Base-by-base conservation (phyloP, 441 rosid genomes). In the Pelargonium australe region DNA sequence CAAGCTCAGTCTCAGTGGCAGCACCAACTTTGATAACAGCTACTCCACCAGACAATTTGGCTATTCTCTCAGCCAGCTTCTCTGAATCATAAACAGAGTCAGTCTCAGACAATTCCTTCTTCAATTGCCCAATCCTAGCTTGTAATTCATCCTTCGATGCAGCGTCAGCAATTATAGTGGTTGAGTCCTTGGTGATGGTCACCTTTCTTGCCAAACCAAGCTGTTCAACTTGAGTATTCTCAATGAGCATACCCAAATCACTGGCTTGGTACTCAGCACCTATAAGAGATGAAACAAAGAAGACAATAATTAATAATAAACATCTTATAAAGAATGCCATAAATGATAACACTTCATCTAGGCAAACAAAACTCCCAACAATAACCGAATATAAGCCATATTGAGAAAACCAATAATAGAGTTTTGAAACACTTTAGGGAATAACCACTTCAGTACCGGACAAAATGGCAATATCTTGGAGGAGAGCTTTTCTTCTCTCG, bases 1-100 rank as follows among this genome's bases (percentile, higher is more conserved):
- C 97, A 14, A 95, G 97, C 81, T 91, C 99, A n/a, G 96, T 86
- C 80, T 95, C 99, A 0, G 97, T 95, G 7, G 96, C 97, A 71
- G 99, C 99, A 37, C 99, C 97, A 5, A 86, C 99, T 78, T 95
- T 89, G 75, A 95, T 84, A 44, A 95, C 97, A 49, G 99, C 99
- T 74, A 95, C 97, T 64, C 99, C 99, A 68, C 99, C 99, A n/a
- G 99, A 90, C 58, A 95, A 71, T 65, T 95, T 95, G 49, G 99
- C 96, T 51, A 95, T 92, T 75, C 99, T 92, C 84, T 95, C 99
- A 2, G 96, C 92, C 4, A 91, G 83, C 81, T 92, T 95, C 76
- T 89, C 87, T 0, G 95, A 64, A 84, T 91, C 96, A 11, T 90
- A 95, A 0, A 90, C 81, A 66, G 97, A 90, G 68, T 95, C 99